Conservation (phyloP, 768 basidiomycete genomes). For the Lentinula detonsa region DNA sequence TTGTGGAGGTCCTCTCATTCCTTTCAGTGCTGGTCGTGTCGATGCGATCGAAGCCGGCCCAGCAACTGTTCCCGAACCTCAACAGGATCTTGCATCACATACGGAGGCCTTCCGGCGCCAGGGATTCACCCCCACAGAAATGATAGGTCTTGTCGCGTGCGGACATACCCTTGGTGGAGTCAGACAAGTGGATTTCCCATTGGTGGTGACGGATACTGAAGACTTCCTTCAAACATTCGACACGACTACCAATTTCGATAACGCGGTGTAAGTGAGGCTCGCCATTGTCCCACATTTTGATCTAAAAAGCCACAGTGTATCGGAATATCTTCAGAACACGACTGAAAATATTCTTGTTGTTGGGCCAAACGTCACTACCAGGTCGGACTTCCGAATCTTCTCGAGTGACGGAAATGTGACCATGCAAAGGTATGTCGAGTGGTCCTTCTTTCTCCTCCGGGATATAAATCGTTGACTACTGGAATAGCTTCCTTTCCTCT, state of each 20-base stretch:
- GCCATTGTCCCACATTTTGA: background rate
- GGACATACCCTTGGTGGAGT: conserved; percentile 11
- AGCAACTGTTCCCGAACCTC: conserved; percentile 36
- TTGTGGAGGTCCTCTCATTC: conserved; percentile 44
- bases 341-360: conserved; percentile 14
- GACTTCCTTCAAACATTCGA: background rate
- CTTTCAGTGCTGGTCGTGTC: conserved; percentile 35
- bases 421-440: conserved; percentile 10
- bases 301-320: conserved; percentile 4
- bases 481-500: background rate
- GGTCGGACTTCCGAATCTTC: conserved; percentile 18
- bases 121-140: conserved; percentile 28
- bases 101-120: conserved; percentile 32
- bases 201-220: background rate
- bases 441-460: background rate
- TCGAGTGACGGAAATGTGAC: conserved; percentile 16
- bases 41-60: conserved; percentile 33
- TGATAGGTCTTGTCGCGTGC: conserved; percentile 11
- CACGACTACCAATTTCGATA: background rate
- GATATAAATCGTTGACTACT: background rate
- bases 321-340: conserved; percentile 5
- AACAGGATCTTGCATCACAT: conserved; percentile 31
- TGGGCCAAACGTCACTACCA: conserved; percentile 12
- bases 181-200: conserved; percentile 8
- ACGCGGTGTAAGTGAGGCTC: background rate